Base-by-base conservation (phyloP, 1,284 basidiomycete genomes). In the Malassezia obtusa region DNA sequence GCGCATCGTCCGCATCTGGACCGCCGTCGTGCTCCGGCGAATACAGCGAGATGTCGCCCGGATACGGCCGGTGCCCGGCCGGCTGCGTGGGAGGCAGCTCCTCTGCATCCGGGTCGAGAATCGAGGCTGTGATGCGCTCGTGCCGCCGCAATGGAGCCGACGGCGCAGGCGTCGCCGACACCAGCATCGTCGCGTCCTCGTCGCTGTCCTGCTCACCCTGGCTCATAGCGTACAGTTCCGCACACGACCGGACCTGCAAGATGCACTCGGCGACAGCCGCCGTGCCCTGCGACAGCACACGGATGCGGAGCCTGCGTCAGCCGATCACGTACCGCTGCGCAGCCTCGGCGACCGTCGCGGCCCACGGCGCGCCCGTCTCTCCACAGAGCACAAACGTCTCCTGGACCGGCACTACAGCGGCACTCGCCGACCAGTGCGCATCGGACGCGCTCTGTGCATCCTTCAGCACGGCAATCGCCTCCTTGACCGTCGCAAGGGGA, bases 261-360 rank as follows among this genome's bases (percentile, higher is more conserved):
- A 55, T 32, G n/a, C 52, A 37, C 24, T 45, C 40, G 10, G 52
- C 26, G 15, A 55, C 45, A 0, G 44, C 46, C 12, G 47, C n/a
- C 3, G 45, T 14, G 7, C 52, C 52, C 3, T 50, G 33, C 1
- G 41, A 28, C 9, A 55, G 19, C 6, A 26, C 26, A 4, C 4
- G 30, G 35, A 55, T 19, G 12, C 30, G 24, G 9, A 49, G 28
- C 8, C 35, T 46, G 21, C 21, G 32, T 30, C 9, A 30, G 43
- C 10, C 1, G 10, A 11, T 10, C 6, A 46, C 45, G 21, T 31
- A 45, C 43, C 26, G 10, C 17, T 45, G 26, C 12, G 28, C 32
- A 11, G 43, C 25, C 21, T 30, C 43, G n/a, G 11, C 12, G 26
- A 45, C 19, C 10, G 10, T 7, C 15, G 21, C 6, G 14, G 30